Evolutionary conservation across 176 grass and related monocot genomes (phyloP), one percentile per base, ranked within the genome.

Genomic region (Pharus latifolius): DNA sequence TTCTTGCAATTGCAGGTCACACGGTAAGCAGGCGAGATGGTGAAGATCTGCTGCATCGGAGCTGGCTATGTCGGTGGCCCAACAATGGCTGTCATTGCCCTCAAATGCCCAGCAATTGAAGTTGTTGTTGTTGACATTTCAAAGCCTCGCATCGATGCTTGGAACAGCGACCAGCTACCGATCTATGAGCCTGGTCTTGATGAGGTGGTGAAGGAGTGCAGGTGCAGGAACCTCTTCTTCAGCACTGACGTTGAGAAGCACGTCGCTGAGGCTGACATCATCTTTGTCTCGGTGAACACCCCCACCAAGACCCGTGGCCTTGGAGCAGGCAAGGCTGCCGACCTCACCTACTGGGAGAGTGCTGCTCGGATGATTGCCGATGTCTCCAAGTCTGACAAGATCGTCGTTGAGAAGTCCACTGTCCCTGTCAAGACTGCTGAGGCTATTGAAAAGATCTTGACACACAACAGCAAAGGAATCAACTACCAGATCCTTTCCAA

Each of bases 401-500:
- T 96, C 4, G 91, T 96, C 5, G 91, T 96, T 4, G 91, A 96
- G 87, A 96, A 96, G 54, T 96, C 91, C 62, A 96, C 91, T 16
- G 91, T 96, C 53, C 91, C 91, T 59, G 91, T 96, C 29, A 96
- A 96, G 69, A 96, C 91, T 4, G 91, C 91, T 0, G 91, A 96
- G 80, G 91, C 91, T 1, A 96, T 96, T 10, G 91, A 96, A 80
- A 96, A 96, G 73, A 96, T 96, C 76, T 66, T 96, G 52, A 96
- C 91, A 10, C 91, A 96, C 83, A 96, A 96, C 81, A 96, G 91
- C 84, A 96, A 91, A 75, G 91, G 91, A 61, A 91, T 96, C 78
- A 96, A 91, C 63, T 96, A 85, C 74, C 91, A 96, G 87, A 96
- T 96, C 80, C 91, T 96, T 17, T 96, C 91, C 25, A 96, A 96